Evolutionary conservation across 495 filamentous ascomycete genomes (phyloP).

Genomic region (Podospora australis): DNA sequence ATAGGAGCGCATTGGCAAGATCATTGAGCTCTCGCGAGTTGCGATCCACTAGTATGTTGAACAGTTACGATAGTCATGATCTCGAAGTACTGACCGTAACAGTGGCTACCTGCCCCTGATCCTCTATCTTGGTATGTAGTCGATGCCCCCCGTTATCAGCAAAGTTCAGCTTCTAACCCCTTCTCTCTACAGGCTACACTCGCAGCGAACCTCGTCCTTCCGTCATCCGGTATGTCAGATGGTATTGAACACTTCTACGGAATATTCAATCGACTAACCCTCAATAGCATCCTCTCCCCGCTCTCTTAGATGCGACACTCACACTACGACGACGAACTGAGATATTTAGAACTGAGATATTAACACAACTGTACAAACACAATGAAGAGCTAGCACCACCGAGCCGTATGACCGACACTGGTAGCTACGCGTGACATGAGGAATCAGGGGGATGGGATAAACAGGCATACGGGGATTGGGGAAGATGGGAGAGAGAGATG

Average conservation of each 20-base stretch:
- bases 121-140: conserved; percentile 80
- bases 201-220: conserved; percentile 85
- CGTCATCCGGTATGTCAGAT: conserved; percentile 69
- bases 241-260: not conserved
- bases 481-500: not conserved
- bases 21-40: conserved; percentile 89
- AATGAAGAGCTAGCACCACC: not conserved
- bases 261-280: conserved; percentile 4
- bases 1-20: conserved; percentile 91
- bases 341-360: not conserved
- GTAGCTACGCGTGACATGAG: no score
- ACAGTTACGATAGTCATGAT: conserved; percentile 5
- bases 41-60: conserved; percentile 88
- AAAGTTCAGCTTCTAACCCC: no score
- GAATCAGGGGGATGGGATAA: not conserved
- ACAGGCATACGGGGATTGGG: not conserved
- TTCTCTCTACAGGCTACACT: conserved; percentile 69
- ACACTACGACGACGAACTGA: not conserved
- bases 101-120: conserved; percentile 97
- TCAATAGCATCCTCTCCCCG: conserved; percentile 61
- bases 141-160: no score
- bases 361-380: conserved; percentile 16
- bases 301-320: conserved; percentile 55
- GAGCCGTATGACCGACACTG: not conserved
- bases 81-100: conserved; percentile 30